Base-by-base conservation (phyloP, 2,329 filamentous ascomycete genomes). In the Talaromyces sp. region DNA sequence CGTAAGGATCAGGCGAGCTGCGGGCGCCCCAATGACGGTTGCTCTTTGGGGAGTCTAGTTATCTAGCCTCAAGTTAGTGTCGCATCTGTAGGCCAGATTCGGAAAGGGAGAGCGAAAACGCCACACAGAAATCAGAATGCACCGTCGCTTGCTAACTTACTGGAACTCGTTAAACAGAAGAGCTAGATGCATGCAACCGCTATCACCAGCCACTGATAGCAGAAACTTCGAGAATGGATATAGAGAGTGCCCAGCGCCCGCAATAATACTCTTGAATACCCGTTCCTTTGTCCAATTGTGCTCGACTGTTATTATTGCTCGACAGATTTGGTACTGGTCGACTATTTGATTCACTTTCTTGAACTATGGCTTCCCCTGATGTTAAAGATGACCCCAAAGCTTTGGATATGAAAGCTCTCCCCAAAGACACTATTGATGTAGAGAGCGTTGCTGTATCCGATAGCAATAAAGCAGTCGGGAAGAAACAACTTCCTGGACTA, bases 401-500 rank as follows among this genome's bases (percentile, higher is more conserved):
- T 21, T 50, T 35, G 46, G 56, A 58, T 19, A 48, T 41, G 48
- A 58, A 58, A 51, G 32, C 21, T 21, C 29, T 21, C 14, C 24
- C 31, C 19, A 32, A 35, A 12, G 48, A 58, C 2, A 21, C 51
- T 24, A 24, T 35, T 21, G 56, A 58, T 52, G 56, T 51, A n/a
- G 46, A 58, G 43, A 43, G 32, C 48, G 56, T 58, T n/a, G 48
- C 31, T 21, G 35, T 43, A 26, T 29, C 56, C 24, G 46, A 11
- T 14, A 31, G n/a, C 31, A 38, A 31, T 17, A 58, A 17, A n/a
- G 21, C 9, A 26, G 10, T 29, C 27, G 41, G n/a, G 55, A 43
- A 31, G 8, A 58, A 29, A 12, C 24, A 58, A 58, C 29, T 58
- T 31, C 31, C 56, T 38, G 56, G 56, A n/a, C 56, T 58, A 1